These are phyloP conservation scores for Cymbidium sinense DNA, from an alignment of 106 monocot species.

Conservation along the genomic window DNA sequence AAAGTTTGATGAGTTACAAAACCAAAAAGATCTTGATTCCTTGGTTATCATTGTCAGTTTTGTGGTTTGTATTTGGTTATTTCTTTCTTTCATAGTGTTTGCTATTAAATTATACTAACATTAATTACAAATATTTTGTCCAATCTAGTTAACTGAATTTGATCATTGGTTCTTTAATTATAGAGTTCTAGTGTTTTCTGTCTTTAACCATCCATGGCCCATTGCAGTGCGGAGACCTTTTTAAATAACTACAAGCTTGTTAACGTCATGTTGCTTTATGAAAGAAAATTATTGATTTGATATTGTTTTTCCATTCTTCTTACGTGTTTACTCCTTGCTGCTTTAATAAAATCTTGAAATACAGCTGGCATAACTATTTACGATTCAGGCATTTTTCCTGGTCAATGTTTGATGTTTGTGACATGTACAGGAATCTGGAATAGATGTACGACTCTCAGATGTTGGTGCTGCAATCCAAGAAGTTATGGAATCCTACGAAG, in stretches of 20 bases:
- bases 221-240: neutral
- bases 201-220: too few species aligned
- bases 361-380: neutral
- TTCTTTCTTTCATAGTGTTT: neutral
- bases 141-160: neutral
- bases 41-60: neutral
- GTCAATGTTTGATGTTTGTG: neutral
- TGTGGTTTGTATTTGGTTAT: neutral
- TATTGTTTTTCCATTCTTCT: neutral
- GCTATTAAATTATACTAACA: neutral
- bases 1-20: neutral
- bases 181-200: too few species aligned
- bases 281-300: neutral
- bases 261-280: neutral
- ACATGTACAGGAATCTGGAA: slow-evolving; percentile 77
- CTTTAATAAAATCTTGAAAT: neutral
- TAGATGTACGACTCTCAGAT: slow-evolving; percentile 94
- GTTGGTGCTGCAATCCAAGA: slow-evolving; percentile 98
- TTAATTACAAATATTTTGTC: neutral
- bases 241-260: neutral
- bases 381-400: neutral
- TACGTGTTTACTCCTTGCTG: neutral
- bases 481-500: slow-evolving; percentile 98
- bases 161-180: neutral
- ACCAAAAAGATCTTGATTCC: neutral